Percentiles rank a stretch among this genome's conserved stretches.
These are phyloP conservation scores for Linum trigynum DNA, from an alignment of 345 rosid genomes.

Conservation along the genomic window DNA sequence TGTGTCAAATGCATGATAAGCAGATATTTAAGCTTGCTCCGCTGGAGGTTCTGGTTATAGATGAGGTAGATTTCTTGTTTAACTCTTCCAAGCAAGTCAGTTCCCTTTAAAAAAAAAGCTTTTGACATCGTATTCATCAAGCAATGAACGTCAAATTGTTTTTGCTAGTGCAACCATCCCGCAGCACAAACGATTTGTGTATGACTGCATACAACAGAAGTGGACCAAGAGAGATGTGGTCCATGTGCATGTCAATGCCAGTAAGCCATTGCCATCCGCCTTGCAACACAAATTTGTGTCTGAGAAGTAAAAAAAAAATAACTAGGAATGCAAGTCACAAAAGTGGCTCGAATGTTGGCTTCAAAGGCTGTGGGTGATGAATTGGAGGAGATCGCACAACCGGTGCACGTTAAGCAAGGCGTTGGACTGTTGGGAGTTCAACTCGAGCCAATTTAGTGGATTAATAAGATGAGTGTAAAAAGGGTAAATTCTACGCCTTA, in stretches of 20 bases:
- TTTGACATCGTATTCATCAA: too few relatives aligned
- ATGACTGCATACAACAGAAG: slow-evolving; percentile 53
- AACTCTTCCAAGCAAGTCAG: slow-evolving; percentile 74
- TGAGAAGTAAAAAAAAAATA: slow-evolving; percentile 82
- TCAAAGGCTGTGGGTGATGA: slow-evolving; percentile 29
- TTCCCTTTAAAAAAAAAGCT: slow-evolving; percentile 62
- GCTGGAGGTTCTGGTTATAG: too few relatives aligned
- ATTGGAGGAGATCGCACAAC: slow-evolving; percentile 18
- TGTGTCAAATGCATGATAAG: slow-evolving; percentile 80
- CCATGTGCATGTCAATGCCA: slow-evolving; percentile 61
- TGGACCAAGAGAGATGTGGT: slow-evolving; percentile 60
- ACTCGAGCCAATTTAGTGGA: too few relatives aligned
- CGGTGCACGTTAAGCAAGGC: too few relatives aligned
- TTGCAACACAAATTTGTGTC: slow-evolving; percentile 71
- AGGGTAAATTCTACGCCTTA: too few relatives aligned
- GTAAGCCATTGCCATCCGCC: slow-evolving; percentile 63
- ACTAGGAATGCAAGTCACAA: slow-evolving; percentile 74
- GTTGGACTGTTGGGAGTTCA: neutral
- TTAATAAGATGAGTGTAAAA: too few relatives aligned
- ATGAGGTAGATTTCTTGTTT: slow-evolving; percentile 84
- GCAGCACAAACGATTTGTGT: slow-evolving; percentile 48
- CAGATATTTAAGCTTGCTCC: slow-evolving; percentile 59
- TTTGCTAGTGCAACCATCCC: slow-evolving; percentile 94
- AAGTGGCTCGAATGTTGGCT: too few relatives aligned
- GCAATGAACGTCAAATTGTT: slow-evolving; percentile 66